Conservation (phyloP, 768 basidiomycete genomes). For the Psilocybe subaeruginosa region DNA sequence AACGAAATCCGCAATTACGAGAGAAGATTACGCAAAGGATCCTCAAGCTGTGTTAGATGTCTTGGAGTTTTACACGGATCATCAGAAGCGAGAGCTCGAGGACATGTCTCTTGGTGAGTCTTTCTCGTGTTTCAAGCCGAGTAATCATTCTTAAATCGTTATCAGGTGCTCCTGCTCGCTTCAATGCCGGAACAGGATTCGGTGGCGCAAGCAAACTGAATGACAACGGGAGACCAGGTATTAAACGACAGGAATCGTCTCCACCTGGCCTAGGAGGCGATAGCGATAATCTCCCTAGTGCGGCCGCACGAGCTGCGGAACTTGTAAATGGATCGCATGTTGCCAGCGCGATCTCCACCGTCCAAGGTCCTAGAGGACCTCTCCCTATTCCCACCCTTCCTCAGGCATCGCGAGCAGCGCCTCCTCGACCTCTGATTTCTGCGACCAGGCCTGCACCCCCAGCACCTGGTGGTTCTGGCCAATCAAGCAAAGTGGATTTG, state of each 20-base stretch:
- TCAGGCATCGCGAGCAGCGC: constrained; percentile 32
- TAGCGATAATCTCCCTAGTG: constrained; percentile 43
- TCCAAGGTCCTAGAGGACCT: constrained; percentile 29
- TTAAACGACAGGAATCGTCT: constrained; percentile 44
- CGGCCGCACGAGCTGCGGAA: constrained; percentile 65
- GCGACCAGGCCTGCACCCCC: constrained; percentile 71
- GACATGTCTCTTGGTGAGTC: constrained; percentile 39
- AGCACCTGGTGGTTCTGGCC: constrained; percentile 53
- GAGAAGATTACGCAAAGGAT: constrained; percentile 96
- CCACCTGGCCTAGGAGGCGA: constrained; percentile 44
- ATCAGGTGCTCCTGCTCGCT: constrained; percentile 70
- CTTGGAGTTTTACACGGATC: constrained; percentile 97
- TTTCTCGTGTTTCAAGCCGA: constrained; percentile 19
- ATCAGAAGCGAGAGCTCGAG: constrained; percentile 93
- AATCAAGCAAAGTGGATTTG: constrained; percentile 44
- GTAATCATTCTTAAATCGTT: constrained; percentile 10
- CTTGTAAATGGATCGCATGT: constrained; percentile 57
- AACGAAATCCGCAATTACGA: constrained; percentile 95
- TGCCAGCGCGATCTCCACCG: constrained; percentile 37
- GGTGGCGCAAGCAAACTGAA: constrained; percentile 62
- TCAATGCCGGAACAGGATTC: constrained; percentile 90
- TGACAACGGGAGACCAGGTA: constrained; percentile 28
- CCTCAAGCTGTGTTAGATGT: constrained; percentile 98
- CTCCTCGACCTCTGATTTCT: constrained; percentile 38
- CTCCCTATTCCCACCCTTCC: constrained; percentile 30